Conservation (phyloP, 2,329 filamentous ascomycete genomes). For the Zelopaecilomyces penicillatus region DNA sequence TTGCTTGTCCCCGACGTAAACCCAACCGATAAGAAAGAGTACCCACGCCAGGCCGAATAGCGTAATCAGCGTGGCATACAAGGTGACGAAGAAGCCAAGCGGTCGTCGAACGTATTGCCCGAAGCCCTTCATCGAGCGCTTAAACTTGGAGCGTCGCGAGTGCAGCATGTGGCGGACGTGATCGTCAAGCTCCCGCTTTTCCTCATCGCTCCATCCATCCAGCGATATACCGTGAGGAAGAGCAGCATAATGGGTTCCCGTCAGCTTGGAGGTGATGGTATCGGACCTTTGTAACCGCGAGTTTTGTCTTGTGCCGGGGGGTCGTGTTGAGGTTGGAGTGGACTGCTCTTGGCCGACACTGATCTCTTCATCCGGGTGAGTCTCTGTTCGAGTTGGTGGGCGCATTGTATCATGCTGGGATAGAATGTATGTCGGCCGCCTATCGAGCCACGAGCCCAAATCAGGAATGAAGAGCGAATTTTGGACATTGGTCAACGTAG, state of each 20-base stretch:
- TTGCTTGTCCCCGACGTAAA: slow-evolving; percentile 68
- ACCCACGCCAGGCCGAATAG: slow-evolving; percentile 84
- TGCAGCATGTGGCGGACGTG: slow-evolving; percentile 83
- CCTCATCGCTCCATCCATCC: slow-evolving; percentile 65
- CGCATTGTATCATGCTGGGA: slow-evolving; percentile 34
- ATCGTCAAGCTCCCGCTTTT: slow-evolving; percentile 72
- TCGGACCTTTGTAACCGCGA: slow-evolving; percentile 27
- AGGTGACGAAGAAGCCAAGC: slow-evolving; percentile 72
- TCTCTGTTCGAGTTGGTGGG: not conserved
- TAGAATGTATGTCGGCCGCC: slow-evolving; percentile 69
- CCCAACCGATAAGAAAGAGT: slow-evolving; percentile 84
- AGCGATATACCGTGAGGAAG: slow-evolving; percentile 65
- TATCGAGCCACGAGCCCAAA: slow-evolving; percentile 66
- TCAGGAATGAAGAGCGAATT: slow-evolving; percentile 83
- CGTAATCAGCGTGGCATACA: slow-evolving; percentile 77
- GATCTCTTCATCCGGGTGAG: not conserved
- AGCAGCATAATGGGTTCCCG: slow-evolving; percentile 67
- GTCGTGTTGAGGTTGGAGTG: not conserved
- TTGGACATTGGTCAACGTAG: slow-evolving; percentile 80
- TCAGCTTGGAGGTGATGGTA: slow-evolving; percentile 61
- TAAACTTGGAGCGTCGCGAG: slow-evolving; percentile 70
- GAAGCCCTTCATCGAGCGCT: slow-evolving; percentile 71
- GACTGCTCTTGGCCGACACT: not conserved
- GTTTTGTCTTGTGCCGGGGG: too few species aligned
- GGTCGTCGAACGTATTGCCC: slow-evolving; percentile 69